A percentile compares a stretch with the other conserved stretches of the same genome.
phyloP scores from a whole-genome alignment of 1,139 yeast species.

The Hansenula anomala region DNA sequence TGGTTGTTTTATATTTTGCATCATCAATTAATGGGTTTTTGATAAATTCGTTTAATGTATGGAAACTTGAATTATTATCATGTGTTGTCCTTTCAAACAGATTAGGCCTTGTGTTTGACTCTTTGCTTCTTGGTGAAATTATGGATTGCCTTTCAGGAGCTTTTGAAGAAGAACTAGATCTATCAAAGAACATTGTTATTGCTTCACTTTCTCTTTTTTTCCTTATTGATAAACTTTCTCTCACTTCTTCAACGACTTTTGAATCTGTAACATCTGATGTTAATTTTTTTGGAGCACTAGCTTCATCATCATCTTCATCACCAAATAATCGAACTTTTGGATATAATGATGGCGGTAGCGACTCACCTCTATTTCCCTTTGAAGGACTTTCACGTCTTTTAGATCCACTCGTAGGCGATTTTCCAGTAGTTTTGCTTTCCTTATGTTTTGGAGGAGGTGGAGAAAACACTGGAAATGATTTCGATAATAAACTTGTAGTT shows the following conservation, averaged over 20 bases:
- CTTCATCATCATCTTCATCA: background rate
- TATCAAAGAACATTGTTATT: background rate
- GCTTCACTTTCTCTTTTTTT: background rate
- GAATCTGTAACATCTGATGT: background rate
- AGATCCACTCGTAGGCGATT: background rate
- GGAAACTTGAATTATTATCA: background rate
- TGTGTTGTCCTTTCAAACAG: background rate
- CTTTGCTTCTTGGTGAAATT: background rate
- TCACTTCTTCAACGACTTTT: background rate
- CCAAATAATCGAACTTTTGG: background rate
- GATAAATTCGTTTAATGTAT: background rate
- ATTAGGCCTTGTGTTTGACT: background rate
- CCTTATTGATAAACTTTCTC: background rate
- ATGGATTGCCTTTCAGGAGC: background rate
- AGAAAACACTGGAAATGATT: slow-evolving; percentile 1
- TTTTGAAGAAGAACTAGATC: background rate
- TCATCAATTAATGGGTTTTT: slow-evolving; percentile 1
- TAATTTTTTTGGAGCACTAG: background rate
- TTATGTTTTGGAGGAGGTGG: background rate
- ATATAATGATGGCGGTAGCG: background rate
- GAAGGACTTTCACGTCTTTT: background rate
- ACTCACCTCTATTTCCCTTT: background rate
- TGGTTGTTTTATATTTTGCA: background rate
- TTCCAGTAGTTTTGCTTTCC: no score
- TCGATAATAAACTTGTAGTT: background rate